Conservation (phyloP, 306 rosid species). For the Abrus precatorius region DNA sequence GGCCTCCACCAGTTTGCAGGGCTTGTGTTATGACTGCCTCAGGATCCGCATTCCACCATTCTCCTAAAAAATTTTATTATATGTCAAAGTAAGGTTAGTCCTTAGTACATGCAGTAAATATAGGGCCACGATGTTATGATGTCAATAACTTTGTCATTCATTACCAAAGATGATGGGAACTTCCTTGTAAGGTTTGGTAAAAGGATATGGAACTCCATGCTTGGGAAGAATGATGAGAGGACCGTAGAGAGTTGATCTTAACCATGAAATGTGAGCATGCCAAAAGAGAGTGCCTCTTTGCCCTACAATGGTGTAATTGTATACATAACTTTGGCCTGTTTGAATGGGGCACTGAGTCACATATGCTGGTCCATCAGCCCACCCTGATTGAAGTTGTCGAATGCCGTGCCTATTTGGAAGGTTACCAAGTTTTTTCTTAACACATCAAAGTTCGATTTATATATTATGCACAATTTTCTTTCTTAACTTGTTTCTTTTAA, state of each 20-base stretch:
- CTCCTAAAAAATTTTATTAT: constrained; percentile 53
- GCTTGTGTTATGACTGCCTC: constrained; percentile 70
- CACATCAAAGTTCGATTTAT: constrained; percentile 2
- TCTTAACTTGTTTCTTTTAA: neutral
- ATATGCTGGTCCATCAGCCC: constrained; percentile 82
- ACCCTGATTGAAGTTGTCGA: constrained; percentile 65
- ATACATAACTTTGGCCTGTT: constrained; percentile 67
- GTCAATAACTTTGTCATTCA: too few relatives aligned
- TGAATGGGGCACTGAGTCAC: constrained; percentile 80
- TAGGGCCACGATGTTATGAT: too few relatives aligned
- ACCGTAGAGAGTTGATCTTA: constrained; percentile 70
- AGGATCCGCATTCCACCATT: constrained; percentile 75
- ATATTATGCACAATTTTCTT: neutral
- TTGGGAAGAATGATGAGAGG: constrained; percentile 68
- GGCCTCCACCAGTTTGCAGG: constrained; percentile 68
- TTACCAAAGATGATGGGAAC: constrained; percentile 59
- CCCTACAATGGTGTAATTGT: constrained; percentile 66
- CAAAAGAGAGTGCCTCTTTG: constrained; percentile 78
- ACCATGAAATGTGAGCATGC: constrained; percentile 83
- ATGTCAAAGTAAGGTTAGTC: neutral
- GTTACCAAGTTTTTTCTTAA: neutral
- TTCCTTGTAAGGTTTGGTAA: constrained; percentile 57
- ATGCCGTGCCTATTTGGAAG: constrained; percentile 68
- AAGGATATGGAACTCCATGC: constrained; percentile 59
- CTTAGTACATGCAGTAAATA: neutral